These are phyloP conservation scores for Schizochytrium sp. DNA, from an alignment of 108 stramenopile genomes.

Conservation along the genomic window DNA sequence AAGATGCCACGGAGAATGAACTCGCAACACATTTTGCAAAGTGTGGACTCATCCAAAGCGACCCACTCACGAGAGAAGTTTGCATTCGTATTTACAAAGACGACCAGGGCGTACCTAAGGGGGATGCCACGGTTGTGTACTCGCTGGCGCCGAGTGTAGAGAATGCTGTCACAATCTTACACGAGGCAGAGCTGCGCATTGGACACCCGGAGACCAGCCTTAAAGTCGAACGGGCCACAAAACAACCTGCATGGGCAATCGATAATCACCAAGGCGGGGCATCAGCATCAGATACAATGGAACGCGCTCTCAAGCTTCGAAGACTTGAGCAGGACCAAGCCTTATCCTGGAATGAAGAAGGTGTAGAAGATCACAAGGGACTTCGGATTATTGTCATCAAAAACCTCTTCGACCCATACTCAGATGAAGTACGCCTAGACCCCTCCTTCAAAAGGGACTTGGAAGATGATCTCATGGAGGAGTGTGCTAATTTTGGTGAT, in stretches of 20 bases:
- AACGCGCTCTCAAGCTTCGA: constrained; percentile 1
- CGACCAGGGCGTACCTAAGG: constrained; percentile 21
- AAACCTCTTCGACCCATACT: neutral
- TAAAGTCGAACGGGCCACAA: constrained; percentile 7
- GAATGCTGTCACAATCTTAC: constrained; percentile 11
- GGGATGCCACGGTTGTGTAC: constrained; percentile 1
- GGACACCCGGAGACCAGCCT: constrained; percentile 8
- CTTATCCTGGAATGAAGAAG: constrained; percentile 19
- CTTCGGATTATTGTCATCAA: constrained; percentile 34
- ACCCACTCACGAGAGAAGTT: neutral
- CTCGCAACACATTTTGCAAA: constrained; percentile 10
- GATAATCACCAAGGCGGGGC: neutral
- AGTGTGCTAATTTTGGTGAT: constrained; percentile 42
- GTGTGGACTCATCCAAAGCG: constrained; percentile 9
- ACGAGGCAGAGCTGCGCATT: constrained; percentile 9
- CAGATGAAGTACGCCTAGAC: neutral
- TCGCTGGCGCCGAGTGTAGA: constrained; percentile 35
- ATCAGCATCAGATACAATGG: constrained; percentile 7
- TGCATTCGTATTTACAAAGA: constrained; percentile 13
- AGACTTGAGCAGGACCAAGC: constrained; percentile 37
- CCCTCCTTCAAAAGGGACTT: neutral
- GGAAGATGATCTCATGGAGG: constrained; percentile 19
- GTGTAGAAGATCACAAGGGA: constrained; percentile 1
- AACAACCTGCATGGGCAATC: neutral
- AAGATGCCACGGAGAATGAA: constrained; percentile 8